phyloP scores from a whole-genome alignment of 164 flowering plant species.

The Magnolia changhungtana region DNA sequence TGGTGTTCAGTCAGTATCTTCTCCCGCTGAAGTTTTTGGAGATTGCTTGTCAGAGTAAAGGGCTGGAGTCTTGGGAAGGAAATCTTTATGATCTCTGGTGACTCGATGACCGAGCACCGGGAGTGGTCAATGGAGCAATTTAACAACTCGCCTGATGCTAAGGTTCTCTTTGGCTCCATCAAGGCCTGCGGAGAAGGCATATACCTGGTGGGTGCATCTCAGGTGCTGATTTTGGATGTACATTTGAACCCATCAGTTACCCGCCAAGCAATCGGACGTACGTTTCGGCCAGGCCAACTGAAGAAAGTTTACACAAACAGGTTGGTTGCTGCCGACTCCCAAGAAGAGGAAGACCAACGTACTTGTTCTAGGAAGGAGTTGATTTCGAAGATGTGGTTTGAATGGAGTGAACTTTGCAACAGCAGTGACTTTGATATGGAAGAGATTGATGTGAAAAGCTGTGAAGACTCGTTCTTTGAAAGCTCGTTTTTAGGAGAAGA shows the following conservation, averaged over 20 bases:
- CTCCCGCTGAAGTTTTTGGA: slow-evolving; percentile 75
- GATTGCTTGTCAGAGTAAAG: slow-evolving; percentile 41
- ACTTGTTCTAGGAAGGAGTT: slow-evolving; percentile 70
- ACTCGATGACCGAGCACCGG: slow-evolving; percentile 52
- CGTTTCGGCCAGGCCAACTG: slow-evolving; percentile 86
- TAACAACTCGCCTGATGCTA: slow-evolving; percentile 69
- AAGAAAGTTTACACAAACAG: slow-evolving; percentile 68
- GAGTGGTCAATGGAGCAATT: slow-evolving; percentile 66
- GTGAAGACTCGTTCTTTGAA: slow-evolving; percentile 64
- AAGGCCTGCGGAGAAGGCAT: slow-evolving; percentile 97
- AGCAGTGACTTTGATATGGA: slow-evolving; percentile 42
- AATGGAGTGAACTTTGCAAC: slow-evolving; percentile 62
- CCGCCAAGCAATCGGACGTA: slow-evolving; percentile 84
- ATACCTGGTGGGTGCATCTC: slow-evolving; percentile 90
- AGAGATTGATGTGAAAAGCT: slow-evolving; percentile 37
- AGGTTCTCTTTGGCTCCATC: slow-evolving; percentile 80
- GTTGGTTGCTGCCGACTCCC: slow-evolving; percentile 71
- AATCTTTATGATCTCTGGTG: slow-evolving; percentile 71
- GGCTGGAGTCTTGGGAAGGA: slow-evolving; percentile 67
- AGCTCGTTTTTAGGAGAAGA: slow-evolving; percentile 45
- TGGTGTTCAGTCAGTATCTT: slow-evolving; percentile 90
- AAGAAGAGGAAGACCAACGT: slow-evolving; percentile 67
- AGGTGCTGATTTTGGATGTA: slow-evolving; percentile 71
- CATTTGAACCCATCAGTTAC: slow-evolving; percentile 87
- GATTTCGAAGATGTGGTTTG: slow-evolving; percentile 88